These are phyloP conservation scores for Scutellaria barbata DNA, from an alignment of 257 asterid species.

Conservation along the genomic window DNA sequence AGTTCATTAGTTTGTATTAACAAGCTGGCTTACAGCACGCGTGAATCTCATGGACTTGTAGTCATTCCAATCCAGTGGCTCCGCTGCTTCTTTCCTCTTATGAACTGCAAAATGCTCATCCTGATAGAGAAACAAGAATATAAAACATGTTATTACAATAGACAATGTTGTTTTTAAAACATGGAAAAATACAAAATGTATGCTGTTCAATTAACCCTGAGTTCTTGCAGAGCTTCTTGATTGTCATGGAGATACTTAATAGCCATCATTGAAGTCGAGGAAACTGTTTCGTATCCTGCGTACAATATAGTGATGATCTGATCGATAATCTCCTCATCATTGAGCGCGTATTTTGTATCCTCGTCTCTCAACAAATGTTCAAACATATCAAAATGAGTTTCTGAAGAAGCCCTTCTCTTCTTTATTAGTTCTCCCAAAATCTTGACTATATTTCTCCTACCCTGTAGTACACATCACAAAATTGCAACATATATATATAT, in stretches of 20 bases:
- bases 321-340: slow-evolving; percentile 74
- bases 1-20: background rate
- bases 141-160: background rate
- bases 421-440: slow-evolving; percentile 53
- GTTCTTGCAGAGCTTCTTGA: slow-evolving; percentile 68
- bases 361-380: slow-evolving; percentile 50
- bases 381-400: slow-evolving; percentile 56
- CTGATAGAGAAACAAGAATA: slow-evolving; percentile 37
- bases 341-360: slow-evolving; percentile 43
- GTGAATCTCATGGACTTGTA: slow-evolving; percentile 70
- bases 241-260: slow-evolving; percentile 85
- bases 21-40: slow-evolving; percentile 80
- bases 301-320: slow-evolving; percentile 79
- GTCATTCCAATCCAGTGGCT: slow-evolving; percentile 66
- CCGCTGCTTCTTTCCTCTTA: slow-evolving; percentile 43
- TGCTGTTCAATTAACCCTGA: slow-evolving; percentile 57
- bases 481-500: background rate
- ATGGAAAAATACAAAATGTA: background rate
- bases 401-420: slow-evolving; percentile 56
- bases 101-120: slow-evolving; percentile 65
- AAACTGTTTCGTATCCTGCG: slow-evolving; percentile 89
- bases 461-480: slow-evolving; percentile 46
- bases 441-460: slow-evolving; percentile 59
- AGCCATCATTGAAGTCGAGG: slow-evolving; percentile 89
- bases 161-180: background rate